Base-by-base conservation (phyloP, 2,329 filamentous ascomycete species). In the Aciculosporium take region DNA sequence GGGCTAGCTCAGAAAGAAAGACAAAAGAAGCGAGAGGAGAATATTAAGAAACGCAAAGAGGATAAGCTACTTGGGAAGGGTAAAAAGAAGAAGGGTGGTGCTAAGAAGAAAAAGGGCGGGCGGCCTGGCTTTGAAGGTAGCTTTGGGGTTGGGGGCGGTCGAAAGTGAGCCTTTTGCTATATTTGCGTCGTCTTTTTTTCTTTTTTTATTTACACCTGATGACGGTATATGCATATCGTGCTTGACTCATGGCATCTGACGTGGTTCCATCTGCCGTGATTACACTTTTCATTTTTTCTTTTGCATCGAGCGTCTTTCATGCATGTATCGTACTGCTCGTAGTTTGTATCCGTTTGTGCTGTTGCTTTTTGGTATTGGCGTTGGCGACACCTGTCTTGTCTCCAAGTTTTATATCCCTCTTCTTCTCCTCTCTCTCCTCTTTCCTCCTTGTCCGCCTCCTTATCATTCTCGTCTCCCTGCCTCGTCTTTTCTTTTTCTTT, bases 11-110 rank as follows among this genome's bases (percentile, higher is more conserved):
- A 83, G 57, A 82, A 85, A 40, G 79, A 84, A 51, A 81, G 79
- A 57, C 85, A 89, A 56, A 77, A 78, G 61, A 94, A 93, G 69
- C 73, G 81, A 47, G 83, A 87, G 55, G 81, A 84, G 37, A 89
- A 89, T 58, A 65, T 89, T 48, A 69, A 70, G 53, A 81, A 83
- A 63, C 71, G 83, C 49, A 73, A 74, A 51, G 85, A 91, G 38
- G 81, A 84, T 49, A 88, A 87, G 65, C 46, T 67, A 41, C 54
- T 67, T 39, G 73, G 75, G 41, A 71, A 69, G 49, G 71, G 69
- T 42, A 72, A 69, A 27, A 79, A 75, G 59, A 76, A 74, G 65
- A 74, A 74, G 62, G 61, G 60, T 51, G 58, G 44, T 32, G 55
- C 53, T 7, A 63, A 65, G 56, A 61, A 64, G 53, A 61, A 65